Evolutionary conservation across 768 basidiomycete species (phyloP).

Genomic region (Leccinellum rugosiceps): DNA sequence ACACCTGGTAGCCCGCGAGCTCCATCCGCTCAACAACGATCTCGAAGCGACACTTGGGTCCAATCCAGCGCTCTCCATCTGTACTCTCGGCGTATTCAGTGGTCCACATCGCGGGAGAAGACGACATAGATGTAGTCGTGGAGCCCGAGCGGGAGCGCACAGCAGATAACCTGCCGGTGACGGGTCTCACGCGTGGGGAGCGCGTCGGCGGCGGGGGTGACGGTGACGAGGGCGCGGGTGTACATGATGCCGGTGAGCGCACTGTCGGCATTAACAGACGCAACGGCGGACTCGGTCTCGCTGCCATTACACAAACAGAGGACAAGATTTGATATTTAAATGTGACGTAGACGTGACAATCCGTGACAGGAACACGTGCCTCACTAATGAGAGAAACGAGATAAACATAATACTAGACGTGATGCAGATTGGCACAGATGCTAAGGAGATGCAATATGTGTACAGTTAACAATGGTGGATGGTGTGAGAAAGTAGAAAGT

Average conservation of each 20-base stretch:
- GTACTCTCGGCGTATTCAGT: conserved; percentile 11
- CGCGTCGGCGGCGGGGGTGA: conserved; percentile 14
- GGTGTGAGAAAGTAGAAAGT: conserved; percentile 6
- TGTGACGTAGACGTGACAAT: conserved; percentile 11
- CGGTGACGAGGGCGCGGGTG: conserved; percentile 9
- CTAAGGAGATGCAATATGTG: conserved; percentile 10
- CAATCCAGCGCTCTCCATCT: conserved; percentile 43
- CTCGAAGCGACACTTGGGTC: conserved; percentile 45
- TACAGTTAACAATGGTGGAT: conserved; percentile 11
- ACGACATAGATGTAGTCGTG: conserved; percentile 15
- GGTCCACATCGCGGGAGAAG: conserved; percentile 3
- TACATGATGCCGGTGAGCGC: conserved; percentile 18
- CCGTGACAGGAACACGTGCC: conserved; percentile 6
- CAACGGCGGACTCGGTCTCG: conserved; percentile 13
- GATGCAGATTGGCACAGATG: conserved; percentile 16
- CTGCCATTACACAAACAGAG: conserved; percentile 10
- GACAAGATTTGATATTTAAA: not conserved
- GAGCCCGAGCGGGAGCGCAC: conserved; percentile 35
- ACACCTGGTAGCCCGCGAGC: conserved; percentile 67
- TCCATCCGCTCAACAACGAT: conserved; percentile 47
- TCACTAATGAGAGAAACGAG: not conserved
- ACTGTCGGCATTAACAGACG: conserved; percentile 34
- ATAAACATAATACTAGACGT: not conserved
- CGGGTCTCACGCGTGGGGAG: conserved; percentile 24
- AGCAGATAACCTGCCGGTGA: conserved; percentile 25